Conservation (phyloP, 2,329 filamentous ascomycete genomes). For the Periconia macrospinosa region DNA sequence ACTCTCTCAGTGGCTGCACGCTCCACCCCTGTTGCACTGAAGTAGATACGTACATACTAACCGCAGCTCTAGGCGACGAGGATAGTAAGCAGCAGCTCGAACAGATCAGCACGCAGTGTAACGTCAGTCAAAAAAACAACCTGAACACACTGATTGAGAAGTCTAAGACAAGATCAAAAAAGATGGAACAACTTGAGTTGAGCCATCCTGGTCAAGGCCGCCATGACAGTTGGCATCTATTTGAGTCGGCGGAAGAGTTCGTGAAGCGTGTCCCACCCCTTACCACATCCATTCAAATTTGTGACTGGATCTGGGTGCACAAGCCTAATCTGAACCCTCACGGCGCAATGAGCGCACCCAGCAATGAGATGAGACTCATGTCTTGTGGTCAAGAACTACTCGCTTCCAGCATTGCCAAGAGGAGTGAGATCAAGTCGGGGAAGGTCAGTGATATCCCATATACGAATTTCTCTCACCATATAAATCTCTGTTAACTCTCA, state of each 20-base stretch:
- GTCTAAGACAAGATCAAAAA: conserved; percentile 13
- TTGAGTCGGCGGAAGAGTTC: conserved; percentile 67
- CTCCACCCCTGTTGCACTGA: conserved; percentile 2
- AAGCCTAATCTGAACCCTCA: conserved; percentile 59
- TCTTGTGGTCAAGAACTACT: conserved; percentile 59
- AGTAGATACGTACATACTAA: not conserved
- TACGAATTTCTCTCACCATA: too few relatives aligned
- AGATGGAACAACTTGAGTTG: conserved; percentile 14
- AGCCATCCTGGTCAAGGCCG: conserved; percentile 62
- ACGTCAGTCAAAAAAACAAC: conserved; percentile 15
- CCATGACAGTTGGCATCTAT: conserved; percentile 61
- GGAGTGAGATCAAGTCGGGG: conserved; percentile 37
- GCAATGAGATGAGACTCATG: conserved; percentile 1
- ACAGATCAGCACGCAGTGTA: conserved; percentile 10
- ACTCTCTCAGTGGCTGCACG: not conserved
- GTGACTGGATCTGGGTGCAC: conserved; percentile 73
- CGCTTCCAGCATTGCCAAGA: conserved; percentile 50
- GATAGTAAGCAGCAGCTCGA: conserved; percentile 27
- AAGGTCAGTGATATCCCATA: conserved; percentile 36
- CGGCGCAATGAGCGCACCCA: not conserved
- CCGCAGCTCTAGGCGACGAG: conserved; percentile 26
- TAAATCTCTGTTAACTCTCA: conserved; percentile 13
- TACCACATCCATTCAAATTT: conserved; percentile 48
- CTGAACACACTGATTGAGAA: conserved; percentile 25
- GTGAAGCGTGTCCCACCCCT: conserved; percentile 68